Base-by-base conservation (phyloP, 2,329 filamentous ascomycete genomes). In the Ilyonectria sp. region DNA sequence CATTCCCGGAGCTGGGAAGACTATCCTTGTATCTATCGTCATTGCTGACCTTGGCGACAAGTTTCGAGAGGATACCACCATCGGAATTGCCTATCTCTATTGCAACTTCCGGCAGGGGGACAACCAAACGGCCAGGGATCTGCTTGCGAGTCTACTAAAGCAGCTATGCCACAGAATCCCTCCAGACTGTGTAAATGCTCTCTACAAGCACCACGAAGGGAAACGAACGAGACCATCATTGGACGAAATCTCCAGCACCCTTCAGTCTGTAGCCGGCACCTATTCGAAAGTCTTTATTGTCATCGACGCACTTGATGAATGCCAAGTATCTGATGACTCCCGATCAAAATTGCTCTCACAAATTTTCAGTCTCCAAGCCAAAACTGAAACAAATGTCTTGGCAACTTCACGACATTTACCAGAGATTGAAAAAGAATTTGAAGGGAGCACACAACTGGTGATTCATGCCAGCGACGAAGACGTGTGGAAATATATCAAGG, bases 1-100 rank as follows among this genome's bases (percentile, higher is more conserved):
- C 1, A 71, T 73, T 17, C 69, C 71, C 2, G 71, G 69, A 2
- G 60, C 37, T 3, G 37, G 37, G 13, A 40, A 40, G 13, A 40
- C 37, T 1, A 17, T 40, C 13, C 37, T 49, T 2, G 21, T 19
- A 15, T 11, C 46, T 4, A 23, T 49, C n/a, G 19, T 23, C 2
- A n/a, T 49, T n/a, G 46, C 21, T 19, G 6, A 49, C 13, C 19
- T 49, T n/a, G 3, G 3, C 21, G 6, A 9, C 1, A 4, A 3
- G 23, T 49, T 15, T n/a, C 8, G n/a, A 17, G 6, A 49, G 7
- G 46, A 49, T 13, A 2, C 17, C 17, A 49, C 11, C 4, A 17
- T 49, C 13, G 46, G 46, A 11, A 49, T 49, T 10, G 46, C 46
- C 3, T 40, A 31, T 44, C 10, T 40, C 37, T 40, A 40, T n/a